phyloP scores from a whole-genome alignment of 306 rosid genomes.

The Cicer judaicum region DNA sequence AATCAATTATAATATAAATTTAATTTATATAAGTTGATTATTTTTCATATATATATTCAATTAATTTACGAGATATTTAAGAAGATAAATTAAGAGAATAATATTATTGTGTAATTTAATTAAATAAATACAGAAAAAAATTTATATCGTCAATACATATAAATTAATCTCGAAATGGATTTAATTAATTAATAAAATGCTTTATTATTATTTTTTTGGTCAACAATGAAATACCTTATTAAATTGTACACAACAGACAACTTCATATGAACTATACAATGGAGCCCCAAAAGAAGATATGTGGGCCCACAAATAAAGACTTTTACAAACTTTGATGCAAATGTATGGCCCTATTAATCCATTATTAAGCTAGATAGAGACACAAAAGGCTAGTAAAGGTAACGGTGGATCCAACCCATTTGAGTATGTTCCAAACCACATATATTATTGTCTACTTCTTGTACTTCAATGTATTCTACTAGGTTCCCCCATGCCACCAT shows the following conservation, averaged over 20 bases:
- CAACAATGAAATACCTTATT: constrained; percentile 5
- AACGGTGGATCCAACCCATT: constrained; percentile 74
- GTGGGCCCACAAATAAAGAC: constrained; percentile 52
- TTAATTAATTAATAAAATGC: too few relatives aligned
- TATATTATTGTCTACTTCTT: constrained; percentile 62
- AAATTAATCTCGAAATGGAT: too few relatives aligned
- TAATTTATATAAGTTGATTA: too few relatives aligned
- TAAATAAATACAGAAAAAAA: too few relatives aligned
- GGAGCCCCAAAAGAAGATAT: constrained; percentile 54
- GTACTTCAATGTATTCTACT: constrained; percentile 32
- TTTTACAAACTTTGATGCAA: constrained; percentile 62
- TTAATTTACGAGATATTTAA: too few relatives aligned
- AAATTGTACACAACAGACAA: constrained; percentile 23
- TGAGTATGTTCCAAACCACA: constrained; percentile 53
- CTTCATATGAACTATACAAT: constrained; percentile 37
- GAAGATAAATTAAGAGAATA: too few relatives aligned
- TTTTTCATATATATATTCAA: too few relatives aligned
- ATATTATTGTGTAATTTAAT: too few relatives aligned
- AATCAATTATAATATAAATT: too few relatives aligned
- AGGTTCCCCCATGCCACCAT: constrained; percentile 20
- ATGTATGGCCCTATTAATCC: constrained; percentile 19
- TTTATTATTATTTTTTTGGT: too few relatives aligned
- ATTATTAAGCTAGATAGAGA: constrained; percentile 47
- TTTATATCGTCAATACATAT: too few relatives aligned
- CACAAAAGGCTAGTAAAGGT: constrained; percentile 42